Conservation (phyloP, 768 basidiomycete genomes). For the Amyloporia xantha region DNA sequence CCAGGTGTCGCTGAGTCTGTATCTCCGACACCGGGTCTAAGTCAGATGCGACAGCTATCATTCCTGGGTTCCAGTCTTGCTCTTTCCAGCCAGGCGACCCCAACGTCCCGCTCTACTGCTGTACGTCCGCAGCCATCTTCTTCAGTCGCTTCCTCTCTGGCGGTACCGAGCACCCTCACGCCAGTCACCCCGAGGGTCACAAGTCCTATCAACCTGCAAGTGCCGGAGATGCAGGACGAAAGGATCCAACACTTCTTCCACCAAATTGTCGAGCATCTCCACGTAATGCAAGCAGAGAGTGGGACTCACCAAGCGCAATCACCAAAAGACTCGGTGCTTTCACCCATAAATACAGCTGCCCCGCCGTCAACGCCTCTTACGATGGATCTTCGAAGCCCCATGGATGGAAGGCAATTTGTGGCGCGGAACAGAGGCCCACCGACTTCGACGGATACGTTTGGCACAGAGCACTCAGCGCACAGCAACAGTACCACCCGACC, state of each 20-base stretch:
- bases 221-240: slow-evolving; percentile 69
- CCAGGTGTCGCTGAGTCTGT: slow-evolving; percentile 10
- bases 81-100: background rate
- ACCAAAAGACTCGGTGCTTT: slow-evolving; percentile 8
- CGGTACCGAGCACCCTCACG: slow-evolving; percentile 1
- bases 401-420: slow-evolving; percentile 3
- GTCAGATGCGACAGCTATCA: slow-evolving; percentile 13
- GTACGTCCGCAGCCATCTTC: slow-evolving; percentile 8
- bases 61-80: background rate
- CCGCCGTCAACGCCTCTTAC: slow-evolving; percentile 3
- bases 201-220: slow-evolving; percentile 18
- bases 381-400: slow-evolving; percentile 3
- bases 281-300: slow-evolving; percentile 49
- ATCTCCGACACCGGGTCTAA: slow-evolving; percentile 13
- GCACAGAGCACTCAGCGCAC: background rate
- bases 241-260: slow-evolving; percentile 81
- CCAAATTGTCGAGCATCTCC: slow-evolving; percentile 77
- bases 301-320: background rate
- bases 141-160: background rate
- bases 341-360: slow-evolving; percentile 7
- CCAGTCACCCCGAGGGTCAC: background rate
- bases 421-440: background rate
- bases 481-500: slow-evolving; percentile 30
- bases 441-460: background rate
- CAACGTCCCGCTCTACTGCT: slow-evolving; percentile 2